Base-by-base conservation (phyloP, 805 yeast genomes). In the Wickerhamomyces hampshirensis region DNA sequence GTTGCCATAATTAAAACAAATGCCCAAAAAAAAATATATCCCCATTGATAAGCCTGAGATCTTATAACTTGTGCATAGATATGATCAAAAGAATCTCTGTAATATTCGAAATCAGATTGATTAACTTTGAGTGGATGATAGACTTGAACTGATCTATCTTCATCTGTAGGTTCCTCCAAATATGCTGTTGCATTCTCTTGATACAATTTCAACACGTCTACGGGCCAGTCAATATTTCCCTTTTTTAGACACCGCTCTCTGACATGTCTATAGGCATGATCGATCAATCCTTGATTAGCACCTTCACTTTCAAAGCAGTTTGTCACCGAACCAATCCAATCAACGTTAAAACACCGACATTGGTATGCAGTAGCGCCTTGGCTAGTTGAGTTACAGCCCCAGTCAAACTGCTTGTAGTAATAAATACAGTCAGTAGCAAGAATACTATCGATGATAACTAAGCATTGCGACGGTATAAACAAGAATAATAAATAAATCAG, bases 21-120 rank as follows among this genome's bases (percentile, higher is more conserved):
- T 0, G 51, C 52, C 73, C 73, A 69, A 38, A 55, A 68, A 38
- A 64, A 64, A 18, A 66, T 53, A 26, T 55, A 49, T n/a, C 72
- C 74, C 73, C 73, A 69, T 9, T 69, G 71, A 34, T 60, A 60
- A 50, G 66, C 58, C 40, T 62, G 68, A 14, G 69, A 62, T 32
- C 63, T 52, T 18, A 56, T 40, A 7, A 67, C 66, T 23, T 60
- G 63, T 5, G 58, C 53, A 17, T 63, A 58, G 28, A 51, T 60
- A 33, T 66, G 65, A 34, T 61, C 58, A 43, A 65, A 65, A 5
- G 63, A 58, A 7, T 42, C 34, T 30, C 53, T 53, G 35, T 62
- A 66, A 37, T 57, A 62, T 5, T 40, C 52, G 37, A 58, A 66
- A 8, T 49, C 56, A 1, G 59, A 51, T 18, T 46, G 47, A 24